A percentile compares a stretch with the other conserved stretches of the same genome.
These are phyloP conservation scores for Camelina sativa DNA, from an alignment of 345 rosid species.

Conservation along the genomic window DNA sequence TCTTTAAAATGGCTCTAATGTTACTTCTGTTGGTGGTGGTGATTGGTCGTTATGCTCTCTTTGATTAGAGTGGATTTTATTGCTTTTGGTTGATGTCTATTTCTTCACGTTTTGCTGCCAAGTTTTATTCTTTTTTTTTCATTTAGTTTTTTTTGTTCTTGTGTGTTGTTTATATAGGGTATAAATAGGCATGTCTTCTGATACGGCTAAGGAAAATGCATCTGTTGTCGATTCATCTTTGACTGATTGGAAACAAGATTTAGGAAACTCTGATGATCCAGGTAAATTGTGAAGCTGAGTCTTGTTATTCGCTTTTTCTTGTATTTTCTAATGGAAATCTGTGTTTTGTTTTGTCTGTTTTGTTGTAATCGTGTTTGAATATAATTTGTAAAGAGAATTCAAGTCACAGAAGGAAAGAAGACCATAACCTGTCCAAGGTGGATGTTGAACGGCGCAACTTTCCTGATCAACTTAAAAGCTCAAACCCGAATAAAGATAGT, in stretches of 20 bases:
- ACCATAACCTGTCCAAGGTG: conserved; percentile 51
- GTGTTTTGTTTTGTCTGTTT: background rate
- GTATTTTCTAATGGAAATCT: background rate
- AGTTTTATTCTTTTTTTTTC: background rate
- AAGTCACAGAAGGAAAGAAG: conserved; percentile 60
- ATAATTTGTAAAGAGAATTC: conserved; percentile 63
- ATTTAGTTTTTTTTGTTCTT: background rate
- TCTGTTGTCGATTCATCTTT: conserved; percentile 89
- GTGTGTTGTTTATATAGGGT: conserved; percentile 14
- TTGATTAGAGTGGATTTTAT: background rate
- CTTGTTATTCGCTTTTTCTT: background rate
- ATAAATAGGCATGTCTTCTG: conserved; percentile 71
- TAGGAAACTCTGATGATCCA: conserved; percentile 70
- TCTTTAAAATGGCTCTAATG: background rate
- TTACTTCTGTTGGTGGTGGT: conserved; percentile 5
- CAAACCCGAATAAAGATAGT: conserved; percentile 47
- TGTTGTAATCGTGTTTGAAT: background rate
- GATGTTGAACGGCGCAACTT: conserved; percentile 47
- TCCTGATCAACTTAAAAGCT: conserved; percentile 50
- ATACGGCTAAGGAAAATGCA: conserved; percentile 80
- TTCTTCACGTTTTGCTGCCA: background rate
- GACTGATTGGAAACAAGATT: conserved; percentile 79
- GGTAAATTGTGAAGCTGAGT: conserved; percentile 49
- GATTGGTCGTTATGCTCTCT: background rate
- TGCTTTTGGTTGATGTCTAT: background rate